Evolutionary conservation across 192 early-diverging fungal species (phyloP).

Genomic region (Tieghemiomyces parasiticus): DNA sequence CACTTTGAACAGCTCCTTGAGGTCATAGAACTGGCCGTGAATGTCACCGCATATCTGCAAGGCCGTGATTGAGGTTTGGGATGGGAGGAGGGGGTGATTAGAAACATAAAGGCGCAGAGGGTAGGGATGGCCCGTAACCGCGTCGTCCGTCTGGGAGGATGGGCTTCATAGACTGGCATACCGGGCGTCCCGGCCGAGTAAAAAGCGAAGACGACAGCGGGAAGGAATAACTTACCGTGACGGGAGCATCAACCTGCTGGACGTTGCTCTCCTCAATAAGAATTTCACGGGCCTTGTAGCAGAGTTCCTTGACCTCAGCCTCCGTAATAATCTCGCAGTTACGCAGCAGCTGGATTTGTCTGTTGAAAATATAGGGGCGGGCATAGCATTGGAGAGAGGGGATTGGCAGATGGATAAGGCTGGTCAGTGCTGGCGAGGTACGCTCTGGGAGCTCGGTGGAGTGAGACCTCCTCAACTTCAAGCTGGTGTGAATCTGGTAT

Average conservation of each 20-base stretch:
- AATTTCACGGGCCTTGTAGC: conserved; percentile 88
- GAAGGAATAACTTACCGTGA: conserved; percentile 46
- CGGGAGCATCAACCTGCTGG: conserved; percentile 87
- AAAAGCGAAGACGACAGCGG: too few species aligned
- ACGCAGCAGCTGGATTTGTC: conserved; percentile 77
- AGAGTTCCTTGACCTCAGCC: conserved; percentile 83
- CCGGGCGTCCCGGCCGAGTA: too few species aligned
- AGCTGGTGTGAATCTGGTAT: too few species aligned
- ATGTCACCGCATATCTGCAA: conserved; percentile 80
- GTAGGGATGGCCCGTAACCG: not conserved
- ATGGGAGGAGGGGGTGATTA: not conserved
- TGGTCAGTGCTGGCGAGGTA: too few species aligned
- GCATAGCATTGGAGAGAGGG: not conserved
- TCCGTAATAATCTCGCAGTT: conserved; percentile 89
- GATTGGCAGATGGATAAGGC: too few species aligned
- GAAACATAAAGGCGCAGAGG: conserved; percentile 2
- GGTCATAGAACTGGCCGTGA: conserved; percentile 95
- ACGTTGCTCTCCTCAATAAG: conserved; percentile 94
- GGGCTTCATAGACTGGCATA: too few species aligned
- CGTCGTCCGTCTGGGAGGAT: too few species aligned
- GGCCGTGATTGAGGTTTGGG: not conserved
- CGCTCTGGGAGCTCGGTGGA: too few species aligned
- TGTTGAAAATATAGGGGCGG: conserved; percentile 1
- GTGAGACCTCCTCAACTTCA: too few species aligned
- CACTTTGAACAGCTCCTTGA: conserved; percentile 84